phyloP scores from a whole-genome alignment of 345 rosid species.

The Acer yangbiense region DNA sequence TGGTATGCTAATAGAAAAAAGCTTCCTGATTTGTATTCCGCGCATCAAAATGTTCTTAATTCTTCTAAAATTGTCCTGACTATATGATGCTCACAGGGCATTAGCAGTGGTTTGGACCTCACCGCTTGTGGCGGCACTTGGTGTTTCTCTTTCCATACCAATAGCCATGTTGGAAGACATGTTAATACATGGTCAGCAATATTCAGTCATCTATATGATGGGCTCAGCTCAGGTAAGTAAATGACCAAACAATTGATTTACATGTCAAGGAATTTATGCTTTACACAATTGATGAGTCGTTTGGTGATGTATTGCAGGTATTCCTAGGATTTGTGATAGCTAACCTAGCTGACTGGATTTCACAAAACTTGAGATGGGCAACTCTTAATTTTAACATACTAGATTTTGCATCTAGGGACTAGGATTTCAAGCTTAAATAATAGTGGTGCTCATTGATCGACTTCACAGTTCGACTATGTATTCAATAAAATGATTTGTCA shows the following conservation, averaged over 20 bases:
- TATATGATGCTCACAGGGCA: conserved; percentile 31
- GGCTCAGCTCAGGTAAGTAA: conserved; percentile 47
- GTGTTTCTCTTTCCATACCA: conserved; percentile 44
- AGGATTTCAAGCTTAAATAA: not conserved
- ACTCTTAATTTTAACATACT: not conserved
- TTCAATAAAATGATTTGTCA: not conserved
- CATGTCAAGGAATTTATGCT: not conserved
- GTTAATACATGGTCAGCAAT: conserved; percentile 36
- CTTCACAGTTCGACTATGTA: no score
- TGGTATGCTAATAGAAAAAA: conserved; percentile 28
- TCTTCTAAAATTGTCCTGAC: no score
- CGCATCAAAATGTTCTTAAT: no score
- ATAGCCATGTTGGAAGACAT: conserved; percentile 53
- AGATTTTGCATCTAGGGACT: not conserved
- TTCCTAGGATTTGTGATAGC: conserved; percentile 42
- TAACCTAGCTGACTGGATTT: conserved; percentile 38
- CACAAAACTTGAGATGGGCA: conserved; percentile 15
- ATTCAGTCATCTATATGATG: conserved; percentile 30
- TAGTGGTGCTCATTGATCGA: no score
- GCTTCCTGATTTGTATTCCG: no score
- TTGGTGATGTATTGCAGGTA: conserved; percentile 25
- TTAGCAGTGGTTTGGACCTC: conserved; percentile 49
- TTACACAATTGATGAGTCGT: not conserved
- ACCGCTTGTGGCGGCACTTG: conserved; percentile 49
- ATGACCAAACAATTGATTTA: not conserved